Evolutionary conservation across 768 basidiomycete species (phyloP).

Genomic region (Cystofilobasidium macerans): DNA sequence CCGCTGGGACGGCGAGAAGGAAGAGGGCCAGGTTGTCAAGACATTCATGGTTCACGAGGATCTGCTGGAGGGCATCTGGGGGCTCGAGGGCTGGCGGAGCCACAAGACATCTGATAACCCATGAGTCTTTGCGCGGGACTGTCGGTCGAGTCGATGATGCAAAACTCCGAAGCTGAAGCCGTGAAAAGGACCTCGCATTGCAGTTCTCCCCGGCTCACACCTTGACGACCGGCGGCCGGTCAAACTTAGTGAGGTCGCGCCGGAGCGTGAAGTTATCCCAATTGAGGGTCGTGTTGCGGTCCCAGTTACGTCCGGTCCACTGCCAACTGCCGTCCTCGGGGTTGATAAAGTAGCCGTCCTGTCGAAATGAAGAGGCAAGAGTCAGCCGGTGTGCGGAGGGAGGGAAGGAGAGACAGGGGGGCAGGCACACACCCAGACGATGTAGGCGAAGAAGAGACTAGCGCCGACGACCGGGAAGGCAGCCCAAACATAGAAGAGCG

Average conservation of each 20-base stretch:
- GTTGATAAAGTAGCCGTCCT: constrained; percentile 3
- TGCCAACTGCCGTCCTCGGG: neutral
- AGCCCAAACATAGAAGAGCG: neutral
- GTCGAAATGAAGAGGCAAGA: neutral
- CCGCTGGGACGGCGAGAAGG: constrained; percentile 18
- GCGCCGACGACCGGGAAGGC: neutral
- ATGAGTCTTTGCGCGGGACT: neutral
- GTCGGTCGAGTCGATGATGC: no score
- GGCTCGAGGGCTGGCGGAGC: constrained; percentile 21
- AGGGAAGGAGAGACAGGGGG: neutral
- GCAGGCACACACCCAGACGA: neutral
- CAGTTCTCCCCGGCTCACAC: neutral
- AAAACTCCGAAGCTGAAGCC: no score
- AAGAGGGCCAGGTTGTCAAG: constrained; percentile 7
- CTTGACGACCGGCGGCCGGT: neutral
- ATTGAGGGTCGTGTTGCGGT: neutral
- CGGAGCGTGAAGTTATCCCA: neutral
- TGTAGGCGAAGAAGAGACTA: neutral
- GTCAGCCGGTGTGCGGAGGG: neutral
- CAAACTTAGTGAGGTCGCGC: neutral
- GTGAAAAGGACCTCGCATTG: no score
- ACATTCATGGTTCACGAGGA: constrained; percentile 25
- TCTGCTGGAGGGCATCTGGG: constrained; percentile 21
- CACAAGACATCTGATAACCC: neutral
- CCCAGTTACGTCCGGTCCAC: neutral